Conservation (phyloP, 306 rosid species). For the Cucurbita argyrosperma region DNA sequence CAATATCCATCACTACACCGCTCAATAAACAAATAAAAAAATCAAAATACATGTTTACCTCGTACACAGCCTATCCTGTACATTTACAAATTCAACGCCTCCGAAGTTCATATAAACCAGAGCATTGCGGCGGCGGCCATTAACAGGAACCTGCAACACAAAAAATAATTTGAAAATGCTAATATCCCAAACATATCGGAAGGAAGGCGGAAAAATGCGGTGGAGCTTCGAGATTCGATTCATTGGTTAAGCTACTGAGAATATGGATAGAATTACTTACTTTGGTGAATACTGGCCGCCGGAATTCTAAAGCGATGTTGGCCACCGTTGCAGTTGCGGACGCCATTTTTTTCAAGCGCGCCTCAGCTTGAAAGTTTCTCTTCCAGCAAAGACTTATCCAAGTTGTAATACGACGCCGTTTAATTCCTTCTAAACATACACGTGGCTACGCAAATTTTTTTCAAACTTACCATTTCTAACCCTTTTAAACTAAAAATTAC, state of each 20-base stretch:
- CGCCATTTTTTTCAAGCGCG: not conserved
- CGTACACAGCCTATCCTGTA: constrained; percentile 5
- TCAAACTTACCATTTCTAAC: too few relatives aligned
- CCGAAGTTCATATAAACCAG: constrained; percentile 3
- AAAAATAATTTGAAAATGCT: not conserved
- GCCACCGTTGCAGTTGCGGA: not conserved
- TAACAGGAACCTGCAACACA: constrained; percentile 7
- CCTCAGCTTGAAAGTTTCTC: not conserved
- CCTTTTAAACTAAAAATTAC: too few relatives aligned
- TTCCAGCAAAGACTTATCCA: not conserved
- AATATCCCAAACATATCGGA: not conserved
- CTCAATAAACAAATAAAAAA: not conserved
- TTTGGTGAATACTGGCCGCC: not conserved
- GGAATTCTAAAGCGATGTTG: not conserved
- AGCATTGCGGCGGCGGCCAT: constrained; percentile 5
- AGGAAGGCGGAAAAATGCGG: not conserved
- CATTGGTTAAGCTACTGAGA: not conserved
- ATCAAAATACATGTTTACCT: constrained; percentile 10
- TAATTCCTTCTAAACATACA: not conserved
- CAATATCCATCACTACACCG: not conserved
- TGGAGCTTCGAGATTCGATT: not conserved
- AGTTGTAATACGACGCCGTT: not conserved
- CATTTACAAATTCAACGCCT: constrained; percentile 2
- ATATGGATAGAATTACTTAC: not conserved
- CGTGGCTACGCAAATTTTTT: too few relatives aligned